Base-by-base conservation (phyloP, 108 stramenopile species). In the Fragilariopsis cylindrus region DNA sequence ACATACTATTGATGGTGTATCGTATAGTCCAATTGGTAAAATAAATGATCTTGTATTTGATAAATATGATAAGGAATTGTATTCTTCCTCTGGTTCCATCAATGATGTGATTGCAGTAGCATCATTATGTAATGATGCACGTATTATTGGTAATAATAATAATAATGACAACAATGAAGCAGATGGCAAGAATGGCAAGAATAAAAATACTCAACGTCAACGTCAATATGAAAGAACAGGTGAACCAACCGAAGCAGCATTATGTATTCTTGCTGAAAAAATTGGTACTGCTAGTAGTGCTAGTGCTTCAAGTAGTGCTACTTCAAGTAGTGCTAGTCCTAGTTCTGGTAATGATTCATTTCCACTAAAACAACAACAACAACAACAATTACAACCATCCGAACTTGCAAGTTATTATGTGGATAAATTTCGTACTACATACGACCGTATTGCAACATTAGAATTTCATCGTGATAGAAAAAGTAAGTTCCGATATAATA, bases 171-270 rank as follows among this genome's bases (percentile, higher is more conserved):
- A 66, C 30, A 43, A 21, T 30, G 43, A 45, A 9, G 71, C 68
- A 7, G 69, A 63, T 19, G 76, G 57, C 13, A 69, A 69, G 55
- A 53, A 11, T 3, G 30, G 21, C n/a, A 57, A 46, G 3, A 76
- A 76, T 43, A 88, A 87, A 56, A 30, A 30, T 30, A 30, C 0
- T 30, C 30, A 30, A 30, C 30, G 30, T 30, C 40, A 7, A 42
- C 62, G 11, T 4, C 54, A 70, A 3, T 94, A 90, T 68, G 84
- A 76, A 60, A 80, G 94, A 18, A 85, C 88, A 40, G 98, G 98
- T n/a, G 98, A 99, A 76, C 98, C 98, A 1, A 99, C 98, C 1
- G 98, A 99, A 72, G 97, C 97, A 18, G 98, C 97, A 1, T 75
- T 98, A 8, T 95, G 93, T 57, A 92, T 98, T 56, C 83, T 98